A percentile compares a stretch with the other conserved stretches of the same genome.
These are phyloP conservation scores for Citrus unshiu DNA, from an alignment of 345 rosid species.

Conservation along the genomic window DNA sequence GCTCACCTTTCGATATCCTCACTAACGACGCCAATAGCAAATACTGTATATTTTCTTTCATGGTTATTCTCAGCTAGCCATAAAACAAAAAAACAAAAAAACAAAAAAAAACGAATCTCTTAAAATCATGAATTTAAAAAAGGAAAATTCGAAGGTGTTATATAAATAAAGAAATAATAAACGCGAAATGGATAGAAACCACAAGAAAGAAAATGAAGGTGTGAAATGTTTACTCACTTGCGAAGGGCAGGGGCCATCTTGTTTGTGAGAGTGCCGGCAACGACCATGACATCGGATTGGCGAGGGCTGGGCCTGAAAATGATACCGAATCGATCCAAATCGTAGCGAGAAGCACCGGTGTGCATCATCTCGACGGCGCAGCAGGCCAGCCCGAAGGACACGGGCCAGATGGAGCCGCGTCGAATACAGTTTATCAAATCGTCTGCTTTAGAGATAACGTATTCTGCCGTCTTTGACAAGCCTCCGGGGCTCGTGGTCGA, in stretches of 20 bases:
- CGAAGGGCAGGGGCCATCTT: conserved; percentile 99
- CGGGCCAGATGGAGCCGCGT: conserved; percentile 97
- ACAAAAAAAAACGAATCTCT: too few species aligned
- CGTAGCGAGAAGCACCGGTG: conserved; percentile 94
- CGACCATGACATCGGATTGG: conserved; percentile 97
- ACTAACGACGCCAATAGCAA: too few species aligned
- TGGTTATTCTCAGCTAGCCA: too few species aligned
- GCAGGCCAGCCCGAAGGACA: conserved; percentile 97
- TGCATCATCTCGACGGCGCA: conserved; percentile 99
- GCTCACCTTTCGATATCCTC: too few species aligned
- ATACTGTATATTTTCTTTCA: too few species aligned
- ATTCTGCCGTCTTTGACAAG: conserved; percentile 81
- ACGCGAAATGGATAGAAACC: neutral
- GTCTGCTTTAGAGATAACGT: conserved; percentile 88
- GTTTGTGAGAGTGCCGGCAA: conserved; percentile 97
- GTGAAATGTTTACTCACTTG: conserved; percentile 40
- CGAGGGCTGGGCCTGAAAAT: conserved; percentile 98
- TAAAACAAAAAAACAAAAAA: too few species aligned
- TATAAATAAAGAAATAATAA: too few species aligned
- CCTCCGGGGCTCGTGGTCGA: conserved; percentile 51
- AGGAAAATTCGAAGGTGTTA: too few species aligned
- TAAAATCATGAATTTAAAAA: too few species aligned
- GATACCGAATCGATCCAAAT: conserved; percentile 90
- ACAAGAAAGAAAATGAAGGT: neutral
- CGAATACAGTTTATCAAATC: conserved; percentile 94